Evolutionary conservation across 305 asterid species (phyloP), one percentile per base, ranked within the genome.

Genomic region (Nicotiana rustica): DNA sequence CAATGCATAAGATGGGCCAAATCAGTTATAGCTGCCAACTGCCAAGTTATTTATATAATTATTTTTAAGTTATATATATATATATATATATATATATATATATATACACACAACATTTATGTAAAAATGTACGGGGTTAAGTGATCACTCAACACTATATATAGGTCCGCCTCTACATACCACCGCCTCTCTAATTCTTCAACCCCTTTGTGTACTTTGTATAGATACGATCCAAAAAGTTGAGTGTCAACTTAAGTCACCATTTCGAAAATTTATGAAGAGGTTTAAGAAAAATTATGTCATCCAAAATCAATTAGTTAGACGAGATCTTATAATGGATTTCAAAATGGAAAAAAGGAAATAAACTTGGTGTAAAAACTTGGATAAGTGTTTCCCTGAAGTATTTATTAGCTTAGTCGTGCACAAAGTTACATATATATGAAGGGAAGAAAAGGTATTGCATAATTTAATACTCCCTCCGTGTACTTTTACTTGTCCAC

Each of bases 371-470:
- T 62, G 64, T 73, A 21, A 6, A 49, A 75, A 75, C 44, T 25
- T 75, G 25, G 44, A 75, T 49, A 49, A 49, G 15, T 25, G 79
- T 75, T 75, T 25, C 35, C 62, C 62, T 47, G 1, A 73, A 73
- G 79, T 5, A 5, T 19, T 12, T 41, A 10, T 44, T 44, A 6
- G 78, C 12, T 44, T 70, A 12, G 57, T 36, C 59, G 60, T 44
- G 60, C 36, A 44, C 78, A 70, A 70, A 15, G 3, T 10, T 12
- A 12, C 6, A 70, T 44, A 70, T 70, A 19, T 70, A 41, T 41
- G 59, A 41, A 70, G 78, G 18, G 59, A 70, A 70, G 78, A 71
- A 71, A 70, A 44, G 15, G 78, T 12, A 44, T 44, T 44, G 60
- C 19, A 1, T 44, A 71, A 14, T 44, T 44, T 71, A 70, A n/a